phyloP scores from a whole-genome alignment of 2,329 filamentous ascomycete species.

The Aspergillus fumigatiaffinis region DNA sequence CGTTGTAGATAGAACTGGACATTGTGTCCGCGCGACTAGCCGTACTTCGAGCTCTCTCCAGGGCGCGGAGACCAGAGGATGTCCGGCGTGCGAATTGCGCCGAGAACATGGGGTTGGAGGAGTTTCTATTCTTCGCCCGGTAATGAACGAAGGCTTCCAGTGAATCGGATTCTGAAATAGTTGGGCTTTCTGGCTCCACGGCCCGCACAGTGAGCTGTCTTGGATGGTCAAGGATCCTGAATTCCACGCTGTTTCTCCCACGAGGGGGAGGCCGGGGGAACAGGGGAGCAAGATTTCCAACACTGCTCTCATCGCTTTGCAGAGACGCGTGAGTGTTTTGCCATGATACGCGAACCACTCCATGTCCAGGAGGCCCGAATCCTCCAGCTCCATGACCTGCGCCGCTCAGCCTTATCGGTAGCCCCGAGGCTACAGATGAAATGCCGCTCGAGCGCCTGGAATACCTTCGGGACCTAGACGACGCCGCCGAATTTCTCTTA shows the following conservation, averaged over 20 bases:
- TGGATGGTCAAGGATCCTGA: constrained; percentile 7
- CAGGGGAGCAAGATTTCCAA: constrained; percentile 33
- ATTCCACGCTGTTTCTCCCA: constrained; percentile 24
- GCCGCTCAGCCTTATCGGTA: constrained; percentile 39
- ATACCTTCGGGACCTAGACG: constrained; percentile 33
- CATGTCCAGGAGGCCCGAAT: constrained; percentile 33
- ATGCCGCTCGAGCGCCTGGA: constrained; percentile 39
- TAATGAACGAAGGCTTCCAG: constrained; percentile 38
- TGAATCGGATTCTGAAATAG: constrained; percentile 33
- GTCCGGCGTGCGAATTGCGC: constrained; percentile 30
- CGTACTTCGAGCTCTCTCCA: constrained; percentile 33
- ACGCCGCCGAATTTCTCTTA: constrained; percentile 34
- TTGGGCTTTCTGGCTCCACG: constrained; percentile 28
- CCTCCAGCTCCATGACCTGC: constrained; percentile 41
- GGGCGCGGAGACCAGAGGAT: constrained; percentile 30
- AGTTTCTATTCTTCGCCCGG: constrained; percentile 36
- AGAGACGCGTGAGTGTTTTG: constrained; percentile 33
- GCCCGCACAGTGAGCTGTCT: constrained; percentile 29
- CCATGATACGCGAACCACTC: constrained; percentile 35
- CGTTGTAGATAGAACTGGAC: constrained; percentile 28
- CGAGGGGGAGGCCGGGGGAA: constrained; percentile 33
- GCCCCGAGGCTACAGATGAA: constrained; percentile 32
- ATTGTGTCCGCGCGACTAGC: constrained; percentile 35
- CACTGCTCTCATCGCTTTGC: constrained; percentile 31
- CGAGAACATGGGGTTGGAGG: constrained; percentile 36